Base-by-base conservation (phyloP, 495 filamentous ascomycete genomes). In the Clavariopsis aquatica region DNA sequence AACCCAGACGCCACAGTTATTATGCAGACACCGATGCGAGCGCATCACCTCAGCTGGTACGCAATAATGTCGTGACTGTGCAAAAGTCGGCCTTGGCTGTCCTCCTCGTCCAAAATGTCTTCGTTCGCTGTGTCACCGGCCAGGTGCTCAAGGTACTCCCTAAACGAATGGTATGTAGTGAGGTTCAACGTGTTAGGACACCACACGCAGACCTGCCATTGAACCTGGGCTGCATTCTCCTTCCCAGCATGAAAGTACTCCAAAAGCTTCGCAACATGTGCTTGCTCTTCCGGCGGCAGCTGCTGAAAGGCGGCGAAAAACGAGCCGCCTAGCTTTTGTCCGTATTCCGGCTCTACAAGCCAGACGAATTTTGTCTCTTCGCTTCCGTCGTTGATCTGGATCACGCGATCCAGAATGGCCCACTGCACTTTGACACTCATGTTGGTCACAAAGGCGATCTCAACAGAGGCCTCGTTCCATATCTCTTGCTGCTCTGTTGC, bases 41-140 rank as follows among this genome's bases (percentile, higher is more conserved):
- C 38, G 38, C 38, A 45, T 63, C 49, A 64, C 29, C 67, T 57
- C 19, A 69, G 28, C 20, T 55, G 38, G 43, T 65, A 69, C 34
- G 67, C 57, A 31, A 69, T 65, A 17, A 69, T 51, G 15, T 65
- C 62, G 49, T 65, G 49, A 26, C 67, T 69, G 58, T 69, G 52
- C 57, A 66, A n/a, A 41, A 56, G 36, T 24, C 67, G 51, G 1
- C 67, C 67, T 36, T 69, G 45, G 27, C n/a, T 52, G 49, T 69
- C 67, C 49, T 61, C 62, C 31, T 69, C 67, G 51, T 65, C 67
- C 6, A 57, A 28, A 7, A 59, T 62, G 36, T 69, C 67, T 31
- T 65, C 57, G 19, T 65, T 61, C 1, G 67, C 67, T 17, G 67
- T 65, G 26, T 69, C 57, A 1, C 57, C 62, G 0, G 57, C 52